Base-by-base conservation (phyloP, 1,284 basidiomycete species). In the Abortiporus biennis region DNA sequence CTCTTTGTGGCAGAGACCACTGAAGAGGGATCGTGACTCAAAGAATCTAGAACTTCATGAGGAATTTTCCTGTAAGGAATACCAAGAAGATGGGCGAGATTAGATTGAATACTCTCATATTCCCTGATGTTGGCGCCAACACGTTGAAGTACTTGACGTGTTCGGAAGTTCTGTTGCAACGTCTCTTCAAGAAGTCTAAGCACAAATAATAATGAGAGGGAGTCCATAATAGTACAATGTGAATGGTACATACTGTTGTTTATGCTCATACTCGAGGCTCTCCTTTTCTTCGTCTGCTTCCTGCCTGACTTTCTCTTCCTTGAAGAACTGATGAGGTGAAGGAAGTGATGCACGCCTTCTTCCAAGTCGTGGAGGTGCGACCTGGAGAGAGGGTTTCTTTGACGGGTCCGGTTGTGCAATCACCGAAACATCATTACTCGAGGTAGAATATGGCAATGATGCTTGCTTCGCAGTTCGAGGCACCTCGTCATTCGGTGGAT, bases 21-120 rank as follows among this genome's bases (percentile, higher is more conserved):
- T n/a, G 78, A 75, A 2, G 81, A 74, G 27, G 85, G 85, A 55
- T 88, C 85, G 46, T 85, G 82, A 27, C 71, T 74, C 53, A 86
- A 76, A 2, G 82, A 78, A 40, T 87, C 84, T 25, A 85, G 57
- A 11, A 87, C 66, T 12, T 85, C 80, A 44, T 66, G 64, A 6
- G 85, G 76, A 35, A 87, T 65, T 38, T 63, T 62, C 9, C 54
- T 61, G 50, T 76, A 66, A 12, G 65, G 56, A 25, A 75, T 58
- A 9, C 70, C 74, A 21, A 81, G 63, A 3, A 68, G 57, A 24
- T 63, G 64, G 43, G 71, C 66, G 31, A 81, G 62, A 24, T 64
- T 64, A 12, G 67, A 56, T 50, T 80, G 81, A 13, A 78, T 62
- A 8, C 64, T 55, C 42, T 86, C 80, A 47, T 79, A 83, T 36